These are phyloP conservation scores for Strigomonas oncopelti DNA, from an alignment of 208 protist genomes.

Conservation along the genomic window DNA sequence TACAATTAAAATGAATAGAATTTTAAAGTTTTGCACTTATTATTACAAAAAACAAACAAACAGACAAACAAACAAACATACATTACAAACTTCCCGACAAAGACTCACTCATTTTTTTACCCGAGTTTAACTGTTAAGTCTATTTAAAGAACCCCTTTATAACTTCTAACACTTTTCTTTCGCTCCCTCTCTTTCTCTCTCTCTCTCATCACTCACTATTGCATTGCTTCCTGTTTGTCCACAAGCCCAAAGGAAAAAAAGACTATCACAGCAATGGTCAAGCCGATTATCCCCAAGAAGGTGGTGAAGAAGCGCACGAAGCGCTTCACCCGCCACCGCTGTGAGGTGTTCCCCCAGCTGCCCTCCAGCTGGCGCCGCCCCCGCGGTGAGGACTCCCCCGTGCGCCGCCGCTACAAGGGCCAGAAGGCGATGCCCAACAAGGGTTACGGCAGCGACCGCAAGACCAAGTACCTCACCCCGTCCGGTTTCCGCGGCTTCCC, in stretches of 20 bases:
- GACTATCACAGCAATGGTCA: slow-evolving; percentile 78
- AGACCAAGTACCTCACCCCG: slow-evolving; percentile 94
- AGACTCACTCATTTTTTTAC: too few relatives aligned
- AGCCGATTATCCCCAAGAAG: slow-evolving; percentile 85
- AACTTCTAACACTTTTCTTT: not conserved
- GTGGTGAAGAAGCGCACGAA: slow-evolving; percentile 98
- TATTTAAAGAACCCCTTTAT: too few relatives aligned
- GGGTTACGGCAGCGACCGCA: slow-evolving; percentile 98
- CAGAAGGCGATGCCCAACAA: slow-evolving; percentile 96
- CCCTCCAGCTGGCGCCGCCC: slow-evolving; percentile 97
- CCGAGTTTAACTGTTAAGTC: too few relatives aligned
- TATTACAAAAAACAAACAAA: not conserved
- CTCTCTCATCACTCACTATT: not conserved
- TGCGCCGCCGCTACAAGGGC: slow-evolving; percentile 97
- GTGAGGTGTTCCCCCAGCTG: slow-evolving; percentile 93
- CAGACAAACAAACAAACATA: not conserved
- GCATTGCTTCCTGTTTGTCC: not conserved
- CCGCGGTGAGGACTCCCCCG: slow-evolving; percentile 98
- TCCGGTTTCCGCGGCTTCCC: slow-evolving; percentile 98
- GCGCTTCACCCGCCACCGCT: slow-evolving; percentile 96
- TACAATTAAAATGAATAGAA: not conserved
- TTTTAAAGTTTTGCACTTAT: not conserved
- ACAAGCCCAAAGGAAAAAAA: not conserved
- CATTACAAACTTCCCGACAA: too few relatives aligned
- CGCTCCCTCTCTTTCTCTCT: not conserved